phyloP scores from a whole-genome alignment of 2,329 filamentous ascomycete species.

The Pleomassaria siparia region DNA sequence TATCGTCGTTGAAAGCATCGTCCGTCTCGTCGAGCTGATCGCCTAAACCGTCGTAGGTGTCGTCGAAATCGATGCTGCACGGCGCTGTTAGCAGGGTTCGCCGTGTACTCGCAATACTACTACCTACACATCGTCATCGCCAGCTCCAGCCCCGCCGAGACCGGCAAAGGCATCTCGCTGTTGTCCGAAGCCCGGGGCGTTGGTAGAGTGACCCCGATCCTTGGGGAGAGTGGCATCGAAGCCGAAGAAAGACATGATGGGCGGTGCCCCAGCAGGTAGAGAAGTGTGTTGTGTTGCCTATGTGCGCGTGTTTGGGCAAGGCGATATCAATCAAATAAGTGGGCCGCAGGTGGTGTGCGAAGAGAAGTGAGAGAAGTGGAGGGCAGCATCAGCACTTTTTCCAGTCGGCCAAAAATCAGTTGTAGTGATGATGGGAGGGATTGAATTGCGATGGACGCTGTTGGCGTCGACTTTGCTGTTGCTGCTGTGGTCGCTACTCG shows the following conservation, averaged over 20 bases:
- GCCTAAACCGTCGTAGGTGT: constrained; percentile 94
- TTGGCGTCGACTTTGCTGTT: too few species aligned
- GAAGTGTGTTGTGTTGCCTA: neutral
- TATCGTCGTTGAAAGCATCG: constrained; percentile 96
- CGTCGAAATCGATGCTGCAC: constrained; percentile 80
- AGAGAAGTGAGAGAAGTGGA: neutral
- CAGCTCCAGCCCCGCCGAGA: constrained; percentile 60
- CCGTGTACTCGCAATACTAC: constrained; percentile 1
- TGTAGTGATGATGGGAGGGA: neutral
- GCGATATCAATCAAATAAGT: neutral
- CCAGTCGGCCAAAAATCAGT: too few species aligned
- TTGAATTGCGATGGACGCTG: too few species aligned
- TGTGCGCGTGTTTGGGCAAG: neutral
- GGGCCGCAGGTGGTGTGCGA: neutral
- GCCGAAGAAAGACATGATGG: constrained; percentile 85
- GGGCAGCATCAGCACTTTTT: neutral
- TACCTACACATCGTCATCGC: constrained; percentile 63
- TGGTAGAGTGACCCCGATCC: constrained; percentile 65
- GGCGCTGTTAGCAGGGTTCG: constrained; percentile 48
- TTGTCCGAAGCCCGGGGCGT: constrained; percentile 80
- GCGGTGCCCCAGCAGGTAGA: constrained; percentile 11
- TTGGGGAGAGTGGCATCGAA: constrained; percentile 71
- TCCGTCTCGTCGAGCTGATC: constrained; percentile 88
- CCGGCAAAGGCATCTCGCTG: constrained; percentile 84
- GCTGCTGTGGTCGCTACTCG: too few species aligned